These are phyloP conservation scores for Funneliformis geosporum DNA, from an alignment of 192 early-diverging fungal species.

Conservation along the genomic window DNA sequence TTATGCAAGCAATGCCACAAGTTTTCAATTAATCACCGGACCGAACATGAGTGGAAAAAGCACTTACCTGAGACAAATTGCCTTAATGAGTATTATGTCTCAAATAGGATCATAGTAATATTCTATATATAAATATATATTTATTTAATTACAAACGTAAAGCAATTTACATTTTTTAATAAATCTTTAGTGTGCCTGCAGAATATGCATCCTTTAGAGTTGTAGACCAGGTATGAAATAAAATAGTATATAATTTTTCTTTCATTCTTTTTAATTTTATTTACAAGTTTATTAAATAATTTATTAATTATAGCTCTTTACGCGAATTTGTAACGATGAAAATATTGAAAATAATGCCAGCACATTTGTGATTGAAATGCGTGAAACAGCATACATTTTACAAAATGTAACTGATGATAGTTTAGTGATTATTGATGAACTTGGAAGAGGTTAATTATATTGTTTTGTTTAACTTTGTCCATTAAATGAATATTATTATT, in stretches of 20 bases:
- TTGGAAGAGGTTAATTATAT: slow-evolving; percentile 64
- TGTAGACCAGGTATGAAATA: slow-evolving; percentile 51
- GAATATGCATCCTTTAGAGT: slow-evolving; percentile 75
- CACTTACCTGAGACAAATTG: slow-evolving; percentile 82
- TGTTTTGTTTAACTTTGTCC: too few species aligned
- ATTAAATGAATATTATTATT: too few species aligned
- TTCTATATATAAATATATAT: not conserved
- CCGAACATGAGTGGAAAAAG: slow-evolving; percentile 94
- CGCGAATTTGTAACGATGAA: slow-evolving; percentile 75
- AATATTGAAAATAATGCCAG: slow-evolving; percentile 61
- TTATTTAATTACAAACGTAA: not conserved
- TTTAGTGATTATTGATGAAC: slow-evolving; percentile 89
- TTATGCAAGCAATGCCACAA: slow-evolving; percentile 51
- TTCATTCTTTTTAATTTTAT: too few species aligned
- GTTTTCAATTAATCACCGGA: slow-evolving; percentile 82
- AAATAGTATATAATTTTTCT: too few species aligned
- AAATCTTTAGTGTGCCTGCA: slow-evolving; percentile 68
- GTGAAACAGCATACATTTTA: slow-evolving; percentile 81
- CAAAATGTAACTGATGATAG: slow-evolving; percentile 66
- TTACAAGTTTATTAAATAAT: too few species aligned
- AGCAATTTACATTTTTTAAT: not conserved
- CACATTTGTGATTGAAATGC: slow-evolving; percentile 88
- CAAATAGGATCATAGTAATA: slow-evolving; percentile 80
- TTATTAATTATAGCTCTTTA: too few species aligned
- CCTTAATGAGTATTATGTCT: slow-evolving; percentile 77